These are phyloP conservation scores for Eucalyptus sp. DNA, from an alignment of 345 rosid genomes.

Conservation along the genomic window DNA sequence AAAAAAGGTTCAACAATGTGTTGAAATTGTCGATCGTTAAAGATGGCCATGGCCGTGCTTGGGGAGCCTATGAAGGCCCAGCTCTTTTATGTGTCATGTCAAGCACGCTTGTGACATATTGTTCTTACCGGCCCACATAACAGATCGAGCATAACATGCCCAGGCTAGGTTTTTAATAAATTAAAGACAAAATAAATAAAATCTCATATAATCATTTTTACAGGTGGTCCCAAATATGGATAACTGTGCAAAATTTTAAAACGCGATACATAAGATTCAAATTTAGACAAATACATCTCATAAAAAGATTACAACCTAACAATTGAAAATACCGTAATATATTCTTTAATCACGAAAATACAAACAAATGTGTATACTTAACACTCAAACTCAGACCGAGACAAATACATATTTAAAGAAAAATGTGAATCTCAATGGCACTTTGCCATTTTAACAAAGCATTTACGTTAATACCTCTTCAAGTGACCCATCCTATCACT, in stretches of 20 bases:
- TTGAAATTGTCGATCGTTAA: background rate
- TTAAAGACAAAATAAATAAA: no score
- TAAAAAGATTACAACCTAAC: background rate
- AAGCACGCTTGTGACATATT: background rate
- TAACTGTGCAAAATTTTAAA: background rate
- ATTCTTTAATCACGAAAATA: no score
- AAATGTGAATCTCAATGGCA: background rate
- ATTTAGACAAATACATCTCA: background rate
- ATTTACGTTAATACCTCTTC: background rate
- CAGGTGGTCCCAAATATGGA: background rate
- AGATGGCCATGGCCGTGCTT: background rate
- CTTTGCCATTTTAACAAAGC: no score
- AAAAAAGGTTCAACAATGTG: background rate
- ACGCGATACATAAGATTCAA: background rate
- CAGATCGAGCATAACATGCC: no score
- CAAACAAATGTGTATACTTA: no score
- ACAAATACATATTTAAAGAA: no score
- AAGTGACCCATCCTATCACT: background rate
- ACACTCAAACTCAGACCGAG: no score
- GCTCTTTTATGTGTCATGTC: background rate
- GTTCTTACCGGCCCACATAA: background rate
- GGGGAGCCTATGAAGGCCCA: background rate
- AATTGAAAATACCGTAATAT: background rate
- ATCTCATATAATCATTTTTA: no score
- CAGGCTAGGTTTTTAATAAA: no score